Percentiles rank a stretch among this genome's conserved stretches.
Conservation (phyloP, 2,329 filamentous ascomycete species). For the Sporothrix luriei region DNA sequence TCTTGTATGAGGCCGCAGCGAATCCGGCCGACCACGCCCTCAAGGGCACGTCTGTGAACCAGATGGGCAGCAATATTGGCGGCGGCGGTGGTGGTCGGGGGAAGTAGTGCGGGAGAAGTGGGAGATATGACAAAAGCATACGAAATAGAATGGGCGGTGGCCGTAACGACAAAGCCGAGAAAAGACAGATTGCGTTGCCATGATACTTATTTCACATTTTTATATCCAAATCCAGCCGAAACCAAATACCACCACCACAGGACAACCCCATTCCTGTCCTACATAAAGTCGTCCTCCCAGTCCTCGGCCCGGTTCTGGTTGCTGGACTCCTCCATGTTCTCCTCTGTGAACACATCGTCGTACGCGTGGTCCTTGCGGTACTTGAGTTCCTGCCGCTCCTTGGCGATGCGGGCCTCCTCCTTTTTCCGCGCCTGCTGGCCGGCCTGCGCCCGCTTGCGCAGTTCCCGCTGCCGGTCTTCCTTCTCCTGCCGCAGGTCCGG, state of each 20-base stretch:
- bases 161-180: neutral
- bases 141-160: neutral
- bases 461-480: slow-evolving; percentile 71
- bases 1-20: slow-evolving; percentile 90
- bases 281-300: slow-evolving; percentile 95
- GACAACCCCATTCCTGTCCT: slow-evolving; percentile 35
- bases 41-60: slow-evolving; percentile 58
- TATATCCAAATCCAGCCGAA: neutral
- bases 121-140: neutral
- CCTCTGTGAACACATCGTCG: slow-evolving; percentile 84
- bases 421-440: slow-evolving; percentile 68
- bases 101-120: neutral
- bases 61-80: slow-evolving; percentile 59
- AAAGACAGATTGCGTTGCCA: neutral
- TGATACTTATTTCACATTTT: slow-evolving; percentile 9
- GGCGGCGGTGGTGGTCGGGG: slow-evolving; percentile 46
- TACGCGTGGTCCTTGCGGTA: slow-evolving; percentile 98
- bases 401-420: slow-evolving; percentile 70
- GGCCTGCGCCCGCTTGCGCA: slow-evolving; percentile 71
- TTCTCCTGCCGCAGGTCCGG: slow-evolving; percentile 82
- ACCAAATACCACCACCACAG: neutral
- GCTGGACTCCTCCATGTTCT: slow-evolving; percentile 73
- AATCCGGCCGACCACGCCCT: slow-evolving; percentile 85
- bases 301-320: slow-evolving; percentile 81
- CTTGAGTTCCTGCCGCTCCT: slow-evolving; percentile 85